phyloP scores from a whole-genome alignment of 345 rosid genomes.

The Pistacia integerrima region DNA sequence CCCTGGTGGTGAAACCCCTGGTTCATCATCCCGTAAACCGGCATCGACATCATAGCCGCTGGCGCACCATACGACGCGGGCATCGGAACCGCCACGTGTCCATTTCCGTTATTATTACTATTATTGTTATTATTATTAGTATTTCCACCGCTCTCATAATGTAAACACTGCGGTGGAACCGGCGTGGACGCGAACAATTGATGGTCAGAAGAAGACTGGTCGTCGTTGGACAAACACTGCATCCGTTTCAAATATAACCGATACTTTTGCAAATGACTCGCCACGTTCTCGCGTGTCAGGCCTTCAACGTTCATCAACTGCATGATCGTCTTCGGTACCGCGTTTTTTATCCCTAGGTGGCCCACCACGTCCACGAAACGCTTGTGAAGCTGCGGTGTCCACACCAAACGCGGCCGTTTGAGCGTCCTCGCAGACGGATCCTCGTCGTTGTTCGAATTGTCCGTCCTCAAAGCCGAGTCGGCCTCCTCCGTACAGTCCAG shows the following conservation, averaged over 20 bases:
- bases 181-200: conserved; percentile 80
- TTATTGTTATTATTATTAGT: not conserved
- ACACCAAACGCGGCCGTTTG: conserved; percentile 84
- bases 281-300: conserved; percentile 90
- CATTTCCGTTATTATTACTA: conserved; percentile 20
- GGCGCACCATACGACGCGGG: conserved; percentile 41
- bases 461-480: conserved; percentile 65
- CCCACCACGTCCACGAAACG: conserved; percentile 93
- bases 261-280: conserved; percentile 92
- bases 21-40: conserved; percentile 58
- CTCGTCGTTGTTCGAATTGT: conserved; percentile 38
- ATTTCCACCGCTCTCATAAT: conserved; percentile 33
- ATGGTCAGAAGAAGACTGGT: conserved; percentile 69
- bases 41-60: conserved; percentile 56
- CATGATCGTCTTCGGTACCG: conserved; percentile 98
- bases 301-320: conserved; percentile 99
- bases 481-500: conserved; percentile 65
- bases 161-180: conserved; percentile 68
- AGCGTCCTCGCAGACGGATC: conserved; percentile 63
- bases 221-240: conserved; percentile 72
- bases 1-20: conserved; percentile 22
- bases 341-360: conserved; percentile 87
- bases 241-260: conserved; percentile 85
- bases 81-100: conserved; percentile 48
- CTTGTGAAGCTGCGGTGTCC: conserved; percentile 99